Evolutionary conservation across 306 rosid species (phyloP).

Genomic region (Myrica gale): DNA sequence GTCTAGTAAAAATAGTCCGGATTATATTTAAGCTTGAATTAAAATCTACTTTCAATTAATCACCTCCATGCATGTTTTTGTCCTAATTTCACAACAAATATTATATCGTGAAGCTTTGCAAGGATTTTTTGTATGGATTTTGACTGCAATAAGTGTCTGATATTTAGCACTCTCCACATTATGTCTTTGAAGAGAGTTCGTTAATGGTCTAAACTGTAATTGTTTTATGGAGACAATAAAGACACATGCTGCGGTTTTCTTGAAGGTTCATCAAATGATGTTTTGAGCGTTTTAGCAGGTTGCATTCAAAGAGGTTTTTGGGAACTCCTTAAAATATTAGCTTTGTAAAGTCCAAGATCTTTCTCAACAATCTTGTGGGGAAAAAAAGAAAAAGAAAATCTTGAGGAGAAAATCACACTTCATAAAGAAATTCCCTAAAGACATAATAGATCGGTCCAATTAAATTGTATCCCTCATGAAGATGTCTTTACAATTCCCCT

Average conservation of each 20-base stretch:
- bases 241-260: not conserved
- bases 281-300: not conserved
- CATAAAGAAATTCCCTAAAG: constrained; percentile 18
- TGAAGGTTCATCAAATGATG: not conserved
- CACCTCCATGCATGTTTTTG: too few species aligned
- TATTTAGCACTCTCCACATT: too few species aligned
- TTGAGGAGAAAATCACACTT: not conserved
- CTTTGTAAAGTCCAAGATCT: not conserved
- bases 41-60: too few species aligned
- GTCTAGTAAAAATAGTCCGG: too few species aligned
- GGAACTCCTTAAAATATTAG: not conserved
- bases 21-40: too few species aligned
- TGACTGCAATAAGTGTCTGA: too few species aligned
- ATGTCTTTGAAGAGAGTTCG: too few species aligned
- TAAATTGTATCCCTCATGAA: constrained; percentile 25
- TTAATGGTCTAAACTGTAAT: too few species aligned
- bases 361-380: not conserved
- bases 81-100: too few species aligned
- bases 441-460: constrained; percentile 7
- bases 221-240: not conserved
- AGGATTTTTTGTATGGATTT: too few species aligned
- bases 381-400: not conserved
- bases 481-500: not conserved
- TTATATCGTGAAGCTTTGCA: too few species aligned
- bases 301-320: not conserved